These are phyloP conservation scores for Penicillium parvum DNA, from an alignment of 495 filamentous ascomycete genomes.

Conservation along the genomic window DNA sequence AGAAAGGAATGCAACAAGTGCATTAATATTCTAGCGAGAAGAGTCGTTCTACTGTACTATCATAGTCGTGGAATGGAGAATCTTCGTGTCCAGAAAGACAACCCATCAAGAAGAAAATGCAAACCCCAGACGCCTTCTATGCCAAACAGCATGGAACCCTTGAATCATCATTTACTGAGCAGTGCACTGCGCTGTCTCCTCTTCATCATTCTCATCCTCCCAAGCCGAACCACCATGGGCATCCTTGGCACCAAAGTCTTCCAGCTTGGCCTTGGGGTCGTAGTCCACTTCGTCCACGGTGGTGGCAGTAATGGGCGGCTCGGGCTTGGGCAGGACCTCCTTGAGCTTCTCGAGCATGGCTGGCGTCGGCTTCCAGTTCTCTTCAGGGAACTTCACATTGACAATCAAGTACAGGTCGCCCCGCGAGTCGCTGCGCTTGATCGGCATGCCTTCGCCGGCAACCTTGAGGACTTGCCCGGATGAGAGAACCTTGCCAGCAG, in stretches of 20 bases:
- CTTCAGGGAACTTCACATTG: slow-evolving; percentile 82
- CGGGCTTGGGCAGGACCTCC: slow-evolving; percentile 67
- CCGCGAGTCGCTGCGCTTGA: slow-evolving; percentile 74
- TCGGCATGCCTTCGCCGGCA: slow-evolving; percentile 86
- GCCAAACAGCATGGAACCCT: slow-evolving; percentile 14
- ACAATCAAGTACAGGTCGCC: slow-evolving; percentile 87
- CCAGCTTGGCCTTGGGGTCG: slow-evolving; percentile 72
- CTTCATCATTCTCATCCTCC: slow-evolving; percentile 74
- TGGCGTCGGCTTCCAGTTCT: slow-evolving; percentile 73
- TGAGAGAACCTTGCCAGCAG: slow-evolving; percentile 66
- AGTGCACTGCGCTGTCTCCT: slow-evolving; percentile 67
- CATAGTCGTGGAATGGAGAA: slow-evolving; percentile 13
- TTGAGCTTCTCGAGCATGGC: slow-evolving; percentile 60
- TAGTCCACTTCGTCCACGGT: slow-evolving; percentile 84
- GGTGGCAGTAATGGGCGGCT: slow-evolving; percentile 56
- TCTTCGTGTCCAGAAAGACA: slow-evolving; percentile 1
- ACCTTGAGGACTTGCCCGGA: slow-evolving; percentile 83
- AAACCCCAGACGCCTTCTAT: slow-evolving; percentile 27
- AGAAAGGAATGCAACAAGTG: slow-evolving; percentile 1
- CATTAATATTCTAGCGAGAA: slow-evolving; percentile 9
- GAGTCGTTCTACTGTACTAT: slow-evolving; percentile 9
- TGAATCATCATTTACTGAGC: slow-evolving; percentile 60
- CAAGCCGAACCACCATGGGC: slow-evolving; percentile 67
- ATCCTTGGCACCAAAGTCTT: slow-evolving; percentile 71
- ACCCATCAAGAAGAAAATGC: slow-evolving; percentile 11